phyloP scores from a whole-genome alignment of 495 filamentous ascomycete genomes.

The Zalerion maritima region DNA sequence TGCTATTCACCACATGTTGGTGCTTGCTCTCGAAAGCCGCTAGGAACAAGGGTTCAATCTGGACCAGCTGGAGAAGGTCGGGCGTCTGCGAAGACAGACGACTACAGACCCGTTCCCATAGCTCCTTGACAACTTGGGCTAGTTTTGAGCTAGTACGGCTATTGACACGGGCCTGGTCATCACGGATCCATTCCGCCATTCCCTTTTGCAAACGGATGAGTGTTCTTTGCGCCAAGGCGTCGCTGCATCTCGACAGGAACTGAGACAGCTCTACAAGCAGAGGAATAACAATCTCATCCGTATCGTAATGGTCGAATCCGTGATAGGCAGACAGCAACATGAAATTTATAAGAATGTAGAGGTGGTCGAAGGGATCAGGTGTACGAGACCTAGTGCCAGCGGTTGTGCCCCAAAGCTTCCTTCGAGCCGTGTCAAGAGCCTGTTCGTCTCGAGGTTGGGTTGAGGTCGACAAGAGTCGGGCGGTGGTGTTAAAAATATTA shows the following conservation, averaged over 20 bases:
- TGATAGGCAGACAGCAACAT: constrained; percentile 32
- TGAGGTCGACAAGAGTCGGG: constrained; percentile 22
- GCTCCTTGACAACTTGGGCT: constrained; percentile 16
- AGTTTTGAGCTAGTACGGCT: constrained; percentile 14
- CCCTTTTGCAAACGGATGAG: constrained; percentile 45
- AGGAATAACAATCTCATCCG: constrained; percentile 9
- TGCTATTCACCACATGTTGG: constrained; percentile 24
- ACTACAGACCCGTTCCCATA: constrained; percentile 27
- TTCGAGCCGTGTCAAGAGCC: constrained; percentile 40
- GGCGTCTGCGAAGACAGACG: constrained; percentile 15
- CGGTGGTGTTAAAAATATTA: constrained; percentile 17
- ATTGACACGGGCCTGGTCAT: constrained; percentile 25
- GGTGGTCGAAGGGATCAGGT: constrained; percentile 44
- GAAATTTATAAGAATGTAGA: constrained; percentile 39
- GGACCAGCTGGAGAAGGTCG: constrained; percentile 21
- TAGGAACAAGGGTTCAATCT: constrained; percentile 25
- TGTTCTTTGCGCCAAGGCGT: constrained; percentile 18
- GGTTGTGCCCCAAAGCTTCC: constrained; percentile 43
- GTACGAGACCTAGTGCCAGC: constrained; percentile 25
- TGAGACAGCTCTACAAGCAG: constrained; percentile 19
- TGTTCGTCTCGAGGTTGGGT: constrained; percentile 36
- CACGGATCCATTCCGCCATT: constrained; percentile 45
- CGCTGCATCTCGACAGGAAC: constrained; percentile 25
- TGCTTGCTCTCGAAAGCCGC: constrained; percentile 28
- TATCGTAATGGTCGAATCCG: constrained; percentile 10